These are phyloP conservation scores for Capronia epimyces DNA, from an alignment of 2,329 filamentous ascomycete species.

Conservation along the genomic window DNA sequence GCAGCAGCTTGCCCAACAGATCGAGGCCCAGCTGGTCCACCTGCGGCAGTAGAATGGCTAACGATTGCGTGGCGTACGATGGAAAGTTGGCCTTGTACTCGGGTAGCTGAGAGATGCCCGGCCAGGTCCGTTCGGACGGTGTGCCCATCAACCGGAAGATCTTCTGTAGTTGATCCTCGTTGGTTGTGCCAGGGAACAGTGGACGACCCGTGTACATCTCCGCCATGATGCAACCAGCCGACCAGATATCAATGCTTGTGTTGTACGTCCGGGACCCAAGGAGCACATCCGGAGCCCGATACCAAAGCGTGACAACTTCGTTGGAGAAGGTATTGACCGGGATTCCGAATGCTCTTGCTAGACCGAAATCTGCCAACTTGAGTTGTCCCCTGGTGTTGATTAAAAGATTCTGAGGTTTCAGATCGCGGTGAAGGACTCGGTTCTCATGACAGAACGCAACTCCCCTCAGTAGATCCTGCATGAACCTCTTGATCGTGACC, in stretches of 20 bases:
- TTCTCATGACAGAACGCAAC: slow-evolving; percentile 99
- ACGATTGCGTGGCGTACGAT: slow-evolving; percentile 86
- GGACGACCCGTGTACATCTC: slow-evolving; percentile 98
- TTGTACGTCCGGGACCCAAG: slow-evolving; percentile 94
- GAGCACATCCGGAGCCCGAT: slow-evolving; percentile 90
- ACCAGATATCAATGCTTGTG: slow-evolving; percentile 99
- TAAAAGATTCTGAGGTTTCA: slow-evolving; percentile 86
- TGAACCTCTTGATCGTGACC: slow-evolving; percentile 93
- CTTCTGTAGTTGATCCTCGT: slow-evolving; percentile 93
- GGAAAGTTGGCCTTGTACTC: slow-evolving; percentile 96
- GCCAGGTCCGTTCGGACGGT: slow-evolving; percentile 91
- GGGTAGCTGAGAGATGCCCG: slow-evolving; percentile 88
- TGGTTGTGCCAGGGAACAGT: slow-evolving; percentile 93
- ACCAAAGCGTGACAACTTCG: slow-evolving; percentile 55
- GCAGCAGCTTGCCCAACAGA: slow-evolving; percentile 82
- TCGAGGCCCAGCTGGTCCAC: slow-evolving; percentile 85
- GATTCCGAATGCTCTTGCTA: slow-evolving; percentile 85
- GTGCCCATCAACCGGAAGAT: slow-evolving; percentile 99
- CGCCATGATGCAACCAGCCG: slow-evolving; percentile 97
- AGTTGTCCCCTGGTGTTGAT: slow-evolving; percentile 83
- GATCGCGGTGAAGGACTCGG: slow-evolving; percentile 84
- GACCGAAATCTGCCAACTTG: slow-evolving; percentile 84
- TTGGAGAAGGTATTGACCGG: slow-evolving; percentile 88
- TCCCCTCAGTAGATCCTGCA: slow-evolving; percentile 92
- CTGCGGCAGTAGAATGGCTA: slow-evolving; percentile 79